A percentile compares a stretch with the other conserved stretches of the same genome.
These are phyloP conservation scores for Francoa sonchifolia DNA, from an alignment of 441 rosid species.

Conservation along the genomic window DNA sequence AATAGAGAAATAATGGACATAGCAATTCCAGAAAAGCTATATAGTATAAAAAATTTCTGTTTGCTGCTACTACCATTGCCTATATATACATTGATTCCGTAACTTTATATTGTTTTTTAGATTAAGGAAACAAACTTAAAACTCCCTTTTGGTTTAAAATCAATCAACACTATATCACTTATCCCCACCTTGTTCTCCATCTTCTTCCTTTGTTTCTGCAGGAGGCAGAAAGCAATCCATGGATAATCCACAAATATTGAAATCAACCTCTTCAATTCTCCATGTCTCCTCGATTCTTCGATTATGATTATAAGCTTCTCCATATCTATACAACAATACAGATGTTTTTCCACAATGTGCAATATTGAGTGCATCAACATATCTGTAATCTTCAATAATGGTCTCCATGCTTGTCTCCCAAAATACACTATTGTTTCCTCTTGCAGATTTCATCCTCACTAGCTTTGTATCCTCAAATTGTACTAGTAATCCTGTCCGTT, in stretches of 20 bases:
- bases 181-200: slow-evolving; percentile 24
- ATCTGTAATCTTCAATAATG: slow-evolving; percentile 45
- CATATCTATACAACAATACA: slow-evolving; percentile 52
- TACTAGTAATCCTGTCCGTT: slow-evolving; percentile 58
- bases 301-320: slow-evolving; percentile 45
- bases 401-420: slow-evolving; percentile 87
- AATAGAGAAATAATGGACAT: too few species aligned
- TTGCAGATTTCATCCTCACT: slow-evolving; percentile 49
- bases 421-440: slow-evolving; percentile 31
- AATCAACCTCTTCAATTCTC: slow-evolving; percentile 81
- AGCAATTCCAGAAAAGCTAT: too few species aligned
- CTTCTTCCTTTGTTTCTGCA: slow-evolving; percentile 47
- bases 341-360: slow-evolving; percentile 61
- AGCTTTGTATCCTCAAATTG: slow-evolving; percentile 63
- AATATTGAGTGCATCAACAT: slow-evolving; percentile 48
- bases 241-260: slow-evolving; percentile 66
- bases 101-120: too few species aligned
- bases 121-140: too few species aligned
- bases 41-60: too few species aligned
- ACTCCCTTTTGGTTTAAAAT: too few species aligned
- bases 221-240: slow-evolving; percentile 80
- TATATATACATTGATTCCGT: too few species aligned
- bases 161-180: too few species aligned
- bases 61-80: too few species aligned
- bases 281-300: slow-evolving; percentile 76